A percentile compares a stretch with the other conserved stretches of the same genome.
These are phyloP conservation scores for Dioscorea alata DNA, from an alignment of 106 monocot genomes.

Conservation along the genomic window DNA sequence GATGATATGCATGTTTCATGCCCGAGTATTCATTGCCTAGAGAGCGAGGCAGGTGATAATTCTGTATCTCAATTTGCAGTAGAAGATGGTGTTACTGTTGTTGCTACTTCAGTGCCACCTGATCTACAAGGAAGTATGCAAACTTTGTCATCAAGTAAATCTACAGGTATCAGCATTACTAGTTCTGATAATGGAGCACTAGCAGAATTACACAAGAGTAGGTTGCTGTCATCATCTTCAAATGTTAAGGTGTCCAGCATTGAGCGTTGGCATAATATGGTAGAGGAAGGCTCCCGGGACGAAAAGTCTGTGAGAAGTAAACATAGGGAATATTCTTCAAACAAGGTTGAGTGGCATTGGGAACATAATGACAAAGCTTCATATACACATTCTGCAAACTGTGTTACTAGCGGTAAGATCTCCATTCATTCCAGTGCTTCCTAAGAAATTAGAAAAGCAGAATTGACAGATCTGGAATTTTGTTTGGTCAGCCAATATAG, in stretches of 20 bases:
- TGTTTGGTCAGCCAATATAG: too few species aligned
- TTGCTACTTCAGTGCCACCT: constrained; percentile 2
- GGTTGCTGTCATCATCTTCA: constrained; percentile 14
- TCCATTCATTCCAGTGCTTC: not conserved
- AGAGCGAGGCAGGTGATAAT: constrained; percentile 10
- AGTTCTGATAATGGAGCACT: constrained; percentile 8
- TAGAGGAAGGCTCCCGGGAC: constrained; percentile 10
- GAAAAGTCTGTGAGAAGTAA: constrained; percentile 7
- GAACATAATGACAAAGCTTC: constrained; percentile 21
- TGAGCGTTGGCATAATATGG: constrained; percentile 4
- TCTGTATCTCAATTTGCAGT: constrained; percentile 5
- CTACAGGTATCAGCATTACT: not conserved
- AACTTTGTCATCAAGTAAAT: constrained; percentile 19
- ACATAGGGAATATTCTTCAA: constrained; percentile 19
- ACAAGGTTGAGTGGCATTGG: constrained; percentile 22
- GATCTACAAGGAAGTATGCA: constrained; percentile 14
- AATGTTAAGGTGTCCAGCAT: not conserved
- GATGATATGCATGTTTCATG: constrained; percentile 3
- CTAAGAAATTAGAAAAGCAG: too few species aligned
- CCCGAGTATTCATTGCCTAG: constrained; percentile 1
- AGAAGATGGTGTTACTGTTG: constrained; percentile 8
- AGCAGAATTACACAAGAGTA: constrained; percentile 9
- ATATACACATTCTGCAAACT: constrained; percentile 20
- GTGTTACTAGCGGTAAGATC: constrained; percentile 43
- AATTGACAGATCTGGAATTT: too few species aligned